phyloP scores from a whole-genome alignment of 257 asterid genomes.

The Scutellaria barbata region DNA sequence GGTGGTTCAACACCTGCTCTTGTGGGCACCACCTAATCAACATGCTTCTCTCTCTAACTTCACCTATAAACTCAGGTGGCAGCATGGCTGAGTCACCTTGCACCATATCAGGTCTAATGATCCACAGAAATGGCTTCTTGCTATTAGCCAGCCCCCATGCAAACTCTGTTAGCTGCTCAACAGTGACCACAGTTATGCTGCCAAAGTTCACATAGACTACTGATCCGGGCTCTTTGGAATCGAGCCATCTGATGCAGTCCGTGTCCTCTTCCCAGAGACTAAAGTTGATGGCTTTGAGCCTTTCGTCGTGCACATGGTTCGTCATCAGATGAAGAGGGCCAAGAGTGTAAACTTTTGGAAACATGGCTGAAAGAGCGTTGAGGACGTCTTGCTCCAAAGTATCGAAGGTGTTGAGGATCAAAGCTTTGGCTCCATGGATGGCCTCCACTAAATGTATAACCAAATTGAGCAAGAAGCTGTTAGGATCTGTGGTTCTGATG shows the following conservation, averaged over 20 bases:
- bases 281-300: constrained; percentile 35
- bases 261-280: constrained; percentile 54
- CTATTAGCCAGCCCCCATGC: constrained; percentile 63
- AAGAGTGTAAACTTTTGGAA: constrained; percentile 36
- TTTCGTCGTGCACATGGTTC: constrained; percentile 41
- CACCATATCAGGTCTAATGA: constrained; percentile 55
- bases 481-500: constrained; percentile 46
- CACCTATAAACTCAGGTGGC: constrained; percentile 45
- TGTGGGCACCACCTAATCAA: constrained; percentile 55
- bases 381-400: constrained; percentile 45
- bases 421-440: constrained; percentile 35
- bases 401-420: constrained; percentile 56
- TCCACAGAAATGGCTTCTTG: constrained; percentile 52
- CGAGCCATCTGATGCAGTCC: constrained; percentile 49
- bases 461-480: constrained; percentile 46
- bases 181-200: constrained; percentile 49
- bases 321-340: constrained; percentile 52
- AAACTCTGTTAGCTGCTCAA: constrained; percentile 48
- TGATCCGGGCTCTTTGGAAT: constrained; percentile 41
- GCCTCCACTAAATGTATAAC: constrained; percentile 20
- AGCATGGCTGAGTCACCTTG: constrained; percentile 45
- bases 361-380: constrained; percentile 38
- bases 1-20: constrained; percentile 51
- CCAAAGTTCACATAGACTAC: constrained; percentile 60
- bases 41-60: constrained; percentile 52